Percentiles rank a stretch among this genome's conserved stretches.
phyloP scores from a whole-genome alignment of 2,329 filamentous ascomycete genomes.

The Neofusicoccum ribis region DNA sequence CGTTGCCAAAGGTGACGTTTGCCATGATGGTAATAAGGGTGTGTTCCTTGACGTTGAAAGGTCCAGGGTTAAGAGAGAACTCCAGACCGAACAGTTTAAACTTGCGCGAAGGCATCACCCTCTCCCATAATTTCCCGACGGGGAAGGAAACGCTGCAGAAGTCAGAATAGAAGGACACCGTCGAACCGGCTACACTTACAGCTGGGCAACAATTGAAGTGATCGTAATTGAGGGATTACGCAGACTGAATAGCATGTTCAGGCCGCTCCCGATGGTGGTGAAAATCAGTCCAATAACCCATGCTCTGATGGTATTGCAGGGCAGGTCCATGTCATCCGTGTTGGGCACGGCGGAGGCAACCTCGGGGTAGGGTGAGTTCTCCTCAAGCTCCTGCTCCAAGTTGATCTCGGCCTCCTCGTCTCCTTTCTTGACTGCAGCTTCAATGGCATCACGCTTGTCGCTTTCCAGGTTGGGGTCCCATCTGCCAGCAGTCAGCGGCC shows the following conservation, averaged over 20 bases:
- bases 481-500: background rate
- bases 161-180: background rate
- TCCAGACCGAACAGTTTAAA: background rate
- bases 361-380: slow-evolving; percentile 24
- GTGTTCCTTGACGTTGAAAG: slow-evolving; percentile 64
- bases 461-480: slow-evolving; percentile 20
- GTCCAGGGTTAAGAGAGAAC: slow-evolving; percentile 51
- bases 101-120: slow-evolving; percentile 50
- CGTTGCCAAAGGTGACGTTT: slow-evolving; percentile 47
- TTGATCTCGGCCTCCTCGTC: slow-evolving; percentile 32
- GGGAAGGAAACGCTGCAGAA: slow-evolving; percentile 6
- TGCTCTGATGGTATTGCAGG: slow-evolving; percentile 21
- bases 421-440: slow-evolving; percentile 20
- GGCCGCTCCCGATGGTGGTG: slow-evolving; percentile 25
- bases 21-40: slow-evolving; percentile 65
- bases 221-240: slow-evolving; percentile 26
- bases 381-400: slow-evolving; percentile 22
- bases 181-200: background rate
- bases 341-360: slow-evolving; percentile 20
- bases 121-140: slow-evolving; percentile 47
- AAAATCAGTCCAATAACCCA: slow-evolving; percentile 34
- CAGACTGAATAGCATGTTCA: slow-evolving; percentile 35
- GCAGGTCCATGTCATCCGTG: slow-evolving; percentile 17
- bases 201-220: slow-evolving; percentile 40
- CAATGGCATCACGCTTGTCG: slow-evolving; percentile 22